Evolutionary conservation across 2,329 filamentous ascomycete genomes (phyloP).

Genomic region (Neofusicoccum umdonicola): DNA sequence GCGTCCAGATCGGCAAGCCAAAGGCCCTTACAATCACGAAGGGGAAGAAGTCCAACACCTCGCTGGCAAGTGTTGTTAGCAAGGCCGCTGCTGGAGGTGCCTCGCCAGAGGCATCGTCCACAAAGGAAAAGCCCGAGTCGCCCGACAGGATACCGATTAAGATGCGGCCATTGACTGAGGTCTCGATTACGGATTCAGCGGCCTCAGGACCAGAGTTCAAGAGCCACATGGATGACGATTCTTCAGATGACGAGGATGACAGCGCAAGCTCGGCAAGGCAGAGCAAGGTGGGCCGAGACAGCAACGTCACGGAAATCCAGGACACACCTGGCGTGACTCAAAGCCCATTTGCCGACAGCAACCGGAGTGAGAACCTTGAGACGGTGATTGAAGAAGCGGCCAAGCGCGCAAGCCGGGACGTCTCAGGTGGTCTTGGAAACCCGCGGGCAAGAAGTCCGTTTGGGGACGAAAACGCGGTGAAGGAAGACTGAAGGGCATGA

Average conservation of each 20-base stretch:
- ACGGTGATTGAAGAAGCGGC: conserved; percentile 49
- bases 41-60: conserved; percentile 13
- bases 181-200: conserved; percentile 12
- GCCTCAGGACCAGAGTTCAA: not conserved
- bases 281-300: conserved; percentile 23
- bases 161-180: conserved; percentile 15
- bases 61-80: not conserved
- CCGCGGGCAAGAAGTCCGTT: conserved; percentile 34
- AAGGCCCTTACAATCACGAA: conserved; percentile 43
- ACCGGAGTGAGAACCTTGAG: conserved; percentile 34
- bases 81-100: not conserved
- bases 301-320: conserved; percentile 35
- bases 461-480: conserved; percentile 15
- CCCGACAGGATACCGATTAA: conserved; percentile 16
- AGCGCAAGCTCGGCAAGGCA: not conserved
- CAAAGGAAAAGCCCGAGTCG: not conserved
- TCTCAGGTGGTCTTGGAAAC: conserved; percentile 23
- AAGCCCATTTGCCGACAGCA: conserved; percentile 38
- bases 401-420: conserved; percentile 33
- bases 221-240: conserved; percentile 14
- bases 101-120: not conserved
- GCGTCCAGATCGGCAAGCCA: conserved; percentile 43
- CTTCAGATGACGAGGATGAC: conserved; percentile 8
- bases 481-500: conserved; percentile 2
- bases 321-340: conserved; percentile 34